phyloP scores from a whole-genome alignment of 768 basidiomycete species.

The Boletus subcaerulescens region DNA sequence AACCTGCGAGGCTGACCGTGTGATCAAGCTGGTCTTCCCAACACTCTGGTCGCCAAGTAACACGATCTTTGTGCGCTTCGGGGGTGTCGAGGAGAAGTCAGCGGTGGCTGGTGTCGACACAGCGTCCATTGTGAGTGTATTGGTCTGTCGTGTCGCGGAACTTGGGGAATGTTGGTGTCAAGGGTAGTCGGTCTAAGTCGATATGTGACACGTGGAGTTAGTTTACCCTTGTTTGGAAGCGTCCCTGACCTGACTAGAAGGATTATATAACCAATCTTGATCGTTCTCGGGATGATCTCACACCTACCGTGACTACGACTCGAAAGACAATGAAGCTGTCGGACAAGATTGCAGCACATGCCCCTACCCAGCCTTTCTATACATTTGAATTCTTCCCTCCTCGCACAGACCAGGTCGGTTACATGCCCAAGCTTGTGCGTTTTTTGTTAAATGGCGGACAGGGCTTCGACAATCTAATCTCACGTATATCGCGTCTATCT shows the following conservation, averaged over 20 bases:
- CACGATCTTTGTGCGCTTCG: slow-evolving; percentile 95
- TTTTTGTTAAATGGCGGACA: slow-evolving; percentile 30
- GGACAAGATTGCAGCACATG: slow-evolving; percentile 56
- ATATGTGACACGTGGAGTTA: not conserved
- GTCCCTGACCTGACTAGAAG: too few species aligned
- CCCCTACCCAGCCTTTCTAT: slow-evolving; percentile 64
- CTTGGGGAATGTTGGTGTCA: not conserved
- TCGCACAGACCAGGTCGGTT: slow-evolving; percentile 76
- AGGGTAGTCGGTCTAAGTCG: slow-evolving; percentile 14
- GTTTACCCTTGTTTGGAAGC: slow-evolving; percentile 30
- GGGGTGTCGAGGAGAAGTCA: slow-evolving; percentile 84
- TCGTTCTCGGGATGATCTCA: not conserved
- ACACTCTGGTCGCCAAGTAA: slow-evolving; percentile 96
- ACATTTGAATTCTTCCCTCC: slow-evolving; percentile 98
- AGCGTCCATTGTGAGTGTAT: slow-evolving; percentile 42
- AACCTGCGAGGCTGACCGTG: slow-evolving; percentile 54
- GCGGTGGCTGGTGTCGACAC: slow-evolving; percentile 67
- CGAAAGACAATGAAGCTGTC: slow-evolving; percentile 60
- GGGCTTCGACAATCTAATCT: slow-evolving; percentile 89
- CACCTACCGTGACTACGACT: not conserved
- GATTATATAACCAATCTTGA: slow-evolving; percentile 4
- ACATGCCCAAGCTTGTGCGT: not conserved
- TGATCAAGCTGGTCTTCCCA: slow-evolving; percentile 98
- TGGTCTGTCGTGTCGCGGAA: not conserved
- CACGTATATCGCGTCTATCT: slow-evolving; percentile 83